Evolutionary conservation across 306 rosid genomes (phyloP), one percentile per base, ranked within the genome.

Genomic region (Lotus japonicus): DNA sequence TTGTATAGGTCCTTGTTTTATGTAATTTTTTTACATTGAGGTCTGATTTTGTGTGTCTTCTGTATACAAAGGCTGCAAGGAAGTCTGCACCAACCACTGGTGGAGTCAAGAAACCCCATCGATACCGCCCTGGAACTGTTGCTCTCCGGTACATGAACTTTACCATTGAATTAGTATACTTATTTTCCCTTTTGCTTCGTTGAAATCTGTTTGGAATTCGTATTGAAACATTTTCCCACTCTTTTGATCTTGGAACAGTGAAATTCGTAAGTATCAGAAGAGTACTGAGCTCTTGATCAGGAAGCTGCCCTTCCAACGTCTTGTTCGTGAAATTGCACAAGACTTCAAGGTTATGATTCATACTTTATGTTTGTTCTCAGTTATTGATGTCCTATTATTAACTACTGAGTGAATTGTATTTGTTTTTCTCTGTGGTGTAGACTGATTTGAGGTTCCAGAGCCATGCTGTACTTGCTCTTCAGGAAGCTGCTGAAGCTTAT

Each of bases 381-480:
- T 58, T 42, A 5, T 19, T n/a, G 16, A 13, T 41, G 23, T 17
- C 8, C 12, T 69, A 31, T 53, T 21, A 18, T 53, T 35, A 5
- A 31, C 6, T 11, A 58, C 28, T 5, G 6, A 45, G 33, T 53
- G 12, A 9, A 18, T 19, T 53, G 14, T 55, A 12, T 61, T 51
- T 6, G 12, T 5, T 48, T 5, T 53, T 69, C 4, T 31, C 38
- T 53, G n/a, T 72, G 28, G 13, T 58, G 11, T 64, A 65, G 82
- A 78, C 82, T 35, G 78, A 78, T 52, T 59, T 78, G 71, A 59
- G 82, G 82, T 78, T 78, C 78, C 75, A 78, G 66, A 78, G 82
- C 66, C 78, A 78, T 36, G 82, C 52, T 2, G 52, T 46, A 5
- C 52, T 46, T 13, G 52, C 52, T 13, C 52, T 46, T 13, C 52